Evolutionary conservation across 2,329 filamentous ascomycete species (phyloP), one percentile per base, ranked within the genome.

Genomic region (Neofusicoccum ribis): DNA sequence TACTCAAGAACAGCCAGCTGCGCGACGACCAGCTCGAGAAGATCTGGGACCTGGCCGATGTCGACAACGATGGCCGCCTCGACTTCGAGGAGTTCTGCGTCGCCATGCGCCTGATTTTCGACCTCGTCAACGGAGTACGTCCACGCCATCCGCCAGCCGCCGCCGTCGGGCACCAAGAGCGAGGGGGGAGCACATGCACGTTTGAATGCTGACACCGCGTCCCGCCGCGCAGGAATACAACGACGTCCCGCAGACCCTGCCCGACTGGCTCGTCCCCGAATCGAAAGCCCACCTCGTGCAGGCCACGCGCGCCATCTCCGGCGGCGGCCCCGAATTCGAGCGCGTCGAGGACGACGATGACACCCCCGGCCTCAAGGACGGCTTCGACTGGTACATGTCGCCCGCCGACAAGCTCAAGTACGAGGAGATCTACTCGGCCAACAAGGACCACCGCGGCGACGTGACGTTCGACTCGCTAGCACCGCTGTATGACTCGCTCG

Each of bases 81-180:
- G 95, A 99, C 80, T 99, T 99, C 82, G 95, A 99, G 81, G 95
- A 99, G 84, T 99, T 99, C 78, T 99, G 95, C 79, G 95, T 99
- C 66, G 95, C 93, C 44, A 99, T 99, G 95, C 88, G 95, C 74
- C 83, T 99, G 74, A 97, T 98, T 73, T 99, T 98, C 78, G 95
- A 99, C 77, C 83, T 98, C 70, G 89, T 99, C 72, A 99, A 99
- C 74, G 95, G 95, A 72, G 92, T 96, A 84, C 68, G 86, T 81
- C n/a, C 27, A 31, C 5, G 27, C 27, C 27, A 36, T 12, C 20
- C 49, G 37, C 56, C 14, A 11, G 7, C 8, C 52, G 39, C 39
- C 23, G 27, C n/a, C 11, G 34, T 65, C 47, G 54, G 52, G 52
- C 56, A 60, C 54, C 52, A 44, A 60, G 14, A 15, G 36, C 14